Evolutionary conservation across 1,139 yeast genomes (phyloP).

Genomic region (Lodderomyces parapsilosis): DNA sequence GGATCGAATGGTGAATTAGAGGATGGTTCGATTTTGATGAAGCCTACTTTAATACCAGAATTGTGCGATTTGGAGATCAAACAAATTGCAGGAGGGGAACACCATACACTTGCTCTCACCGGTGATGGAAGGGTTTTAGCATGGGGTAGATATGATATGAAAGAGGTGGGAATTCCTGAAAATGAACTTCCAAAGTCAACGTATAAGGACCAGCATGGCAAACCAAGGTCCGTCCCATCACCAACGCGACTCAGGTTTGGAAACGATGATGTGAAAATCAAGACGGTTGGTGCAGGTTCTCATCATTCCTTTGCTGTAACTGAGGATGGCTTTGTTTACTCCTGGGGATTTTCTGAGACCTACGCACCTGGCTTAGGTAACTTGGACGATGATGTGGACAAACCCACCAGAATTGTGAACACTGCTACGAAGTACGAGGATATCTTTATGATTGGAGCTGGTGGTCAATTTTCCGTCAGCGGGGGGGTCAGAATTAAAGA

Average conservation of each 20-base stretch:
- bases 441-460: slow-evolving; percentile 75
- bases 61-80: slow-evolving; percentile 55
- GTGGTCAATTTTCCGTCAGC: slow-evolving; percentile 91
- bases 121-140: slow-evolving; percentile 69
- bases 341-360: slow-evolving; percentile 98
- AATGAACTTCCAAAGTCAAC: slow-evolving; percentile 64
- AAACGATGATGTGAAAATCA: slow-evolving; percentile 42
- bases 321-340: slow-evolving; percentile 77
- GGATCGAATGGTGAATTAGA: slow-evolving; percentile 53
- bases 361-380: slow-evolving; percentile 96
- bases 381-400: slow-evolving; percentile 82
- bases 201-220: slow-evolving; percentile 75
- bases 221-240: slow-evolving; percentile 81
- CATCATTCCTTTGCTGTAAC: slow-evolving; percentile 90
- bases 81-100: slow-evolving; percentile 88
- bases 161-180: slow-evolving; percentile 78
- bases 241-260: slow-evolving; percentile 61
- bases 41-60: slow-evolving; percentile 68
- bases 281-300: slow-evolving; percentile 76
- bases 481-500: slow-evolving; percentile 72
- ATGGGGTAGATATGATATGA: slow-evolving; percentile 93
- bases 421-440: slow-evolving; percentile 85
- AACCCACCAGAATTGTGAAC: slow-evolving; percentile 82
- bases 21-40: slow-evolving; percentile 78
- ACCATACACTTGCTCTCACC: slow-evolving; percentile 80